Base-by-base conservation (phyloP, 2,329 filamentous ascomycete species). In the Diplodia mutila region DNA sequence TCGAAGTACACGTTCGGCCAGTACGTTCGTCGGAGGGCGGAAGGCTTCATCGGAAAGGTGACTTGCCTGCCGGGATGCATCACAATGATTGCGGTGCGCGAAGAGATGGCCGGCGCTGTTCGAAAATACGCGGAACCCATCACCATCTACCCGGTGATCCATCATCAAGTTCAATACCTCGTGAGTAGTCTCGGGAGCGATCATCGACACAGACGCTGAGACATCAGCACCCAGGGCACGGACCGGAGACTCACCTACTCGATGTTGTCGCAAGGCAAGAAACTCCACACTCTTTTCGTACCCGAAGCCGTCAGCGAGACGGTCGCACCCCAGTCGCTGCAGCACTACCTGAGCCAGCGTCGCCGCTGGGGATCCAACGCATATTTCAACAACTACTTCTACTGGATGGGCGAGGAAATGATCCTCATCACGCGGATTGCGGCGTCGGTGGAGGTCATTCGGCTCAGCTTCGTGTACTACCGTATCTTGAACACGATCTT, bases 331-430 rank as follows among this genome's bases (percentile, higher is more conserved):
- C 76, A 78, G 29, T 75, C 73, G 0, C 61, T 78, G n/a, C 70
- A 72, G 32, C 76, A 78, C 68, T 78, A 78, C 48, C 73, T 78
- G 29, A 75, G 72, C 53, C 76, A 78, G 68, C 70, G 76, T 1
- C 74, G 76, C 5, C 71, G 76, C 8, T 78, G 76, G 76, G 76
- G 76, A 2, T 76, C 74, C 2, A 78, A 78, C 16, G 76, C 76
- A 5, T 78, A 78, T 66, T 78, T 77, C 68, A 78, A 78, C 73
- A 78, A 78, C 51, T 78, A 75, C 54, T 78, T 76, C 46, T 78
- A 78, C 39, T 69, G 74, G 1, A 71, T 69, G 5, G 76, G 76
- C 16, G 72, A 76, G 49, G 75, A 54, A 42, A 78, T 78, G 53
- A 67, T 67, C 16, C 21, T 71, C 21, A 67, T 78, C 21, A 78